Evolutionary conservation across 768 basidiomycete genomes (phyloP), one percentile per base, ranked within the genome.

Genomic region (Lactifluus rugatus): DNA sequence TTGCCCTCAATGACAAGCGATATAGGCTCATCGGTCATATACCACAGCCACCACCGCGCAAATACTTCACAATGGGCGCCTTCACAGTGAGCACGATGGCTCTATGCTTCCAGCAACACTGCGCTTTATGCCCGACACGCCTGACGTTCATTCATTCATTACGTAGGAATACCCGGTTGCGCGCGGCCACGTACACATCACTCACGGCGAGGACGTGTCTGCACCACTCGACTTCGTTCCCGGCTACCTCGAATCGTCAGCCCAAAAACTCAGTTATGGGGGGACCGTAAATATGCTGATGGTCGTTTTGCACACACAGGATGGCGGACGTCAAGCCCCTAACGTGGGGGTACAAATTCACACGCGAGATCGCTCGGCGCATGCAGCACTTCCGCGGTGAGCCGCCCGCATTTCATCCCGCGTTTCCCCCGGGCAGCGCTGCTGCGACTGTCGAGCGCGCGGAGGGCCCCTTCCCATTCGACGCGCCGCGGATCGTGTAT

Each of bases 351-450:
- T 85, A 84, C 67, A 86, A 85, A 62, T 75, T 74, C 53, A 54
- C 66, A 3, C 74, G 83, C 1, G 83, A 86, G 69, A 61, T 81
- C 10, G 70, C 72, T 3, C 76, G 84, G 36, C 78, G 84, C 16
- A 81, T 83, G 77, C 56, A 68, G 14, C 63, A 58, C 42, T 75
- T 74, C 47, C 68, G 71, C 16, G 74, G 74, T n/a, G 72, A 73
- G 52, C 61, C 66, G 17, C 42, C 57, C 0, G 47, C 42, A 9
- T 19, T 48, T 16, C 70, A 70, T 52, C 75, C 75, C 1, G 21
- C 54, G 7, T 76, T 76, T 49, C 41, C 66, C 0, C 53, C 53
- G 2, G 69, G 67, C 26, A 67, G 73, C 21, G 49, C 57, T 26
- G 74, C 75, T 9, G 28, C 45, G 10, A 5, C 48, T 19, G 10